Percentiles rank a stretch among this genome's conserved stretches.
These are phyloP conservation scores for Colletotrichum cereale DNA, from an alignment of 2,329 filamentous ascomycete genomes.

Conservation along the genomic window DNA sequence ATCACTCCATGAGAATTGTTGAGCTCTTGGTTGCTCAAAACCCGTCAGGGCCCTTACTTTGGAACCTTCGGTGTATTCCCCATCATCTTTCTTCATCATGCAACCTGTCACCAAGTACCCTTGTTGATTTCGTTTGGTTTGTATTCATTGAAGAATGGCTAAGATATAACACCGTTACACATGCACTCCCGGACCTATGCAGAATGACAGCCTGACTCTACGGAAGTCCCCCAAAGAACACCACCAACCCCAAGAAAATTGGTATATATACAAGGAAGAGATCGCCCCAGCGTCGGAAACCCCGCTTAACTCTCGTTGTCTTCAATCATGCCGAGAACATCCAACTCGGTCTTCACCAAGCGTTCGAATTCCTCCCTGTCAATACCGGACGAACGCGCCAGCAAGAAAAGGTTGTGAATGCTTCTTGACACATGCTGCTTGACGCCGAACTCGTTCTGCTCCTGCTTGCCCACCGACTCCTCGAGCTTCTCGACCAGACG, in stretches of 20 bases:
- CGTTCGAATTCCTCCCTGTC: conserved; percentile 80
- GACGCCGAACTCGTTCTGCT: conserved; percentile 78
- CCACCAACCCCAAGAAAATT: conserved; percentile 16
- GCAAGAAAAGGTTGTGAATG: conserved; percentile 80
- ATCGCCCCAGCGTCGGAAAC: background rate
- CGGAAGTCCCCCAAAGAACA: conserved; percentile 38
- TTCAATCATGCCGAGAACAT: conserved; percentile 77
- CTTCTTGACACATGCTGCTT: conserved; percentile 84
- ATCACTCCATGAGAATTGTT: conserved; percentile 19
- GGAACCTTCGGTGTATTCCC: background rate
- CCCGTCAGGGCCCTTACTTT: no score
- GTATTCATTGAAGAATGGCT: conserved; percentile 10
- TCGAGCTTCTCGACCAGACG: conserved; percentile 73
- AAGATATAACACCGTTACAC: conserved; percentile 19
- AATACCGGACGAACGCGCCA: conserved; percentile 79
- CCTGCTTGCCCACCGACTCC: conserved; percentile 66
- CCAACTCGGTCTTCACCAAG: conserved; percentile 78
- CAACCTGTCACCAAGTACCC: background rate
- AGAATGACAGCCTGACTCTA: conserved; percentile 24
- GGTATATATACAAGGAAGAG: conserved; percentile 30
- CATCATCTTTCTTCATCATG: background rate
- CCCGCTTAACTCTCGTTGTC: conserved; percentile 52
- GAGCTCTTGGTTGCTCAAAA: conserved; percentile 1
- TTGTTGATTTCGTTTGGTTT: background rate
- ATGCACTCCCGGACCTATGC: conserved; percentile 37